Conservation (phyloP, 352 stramenopile genomes). For the Globisporangium nagaii region DNA sequence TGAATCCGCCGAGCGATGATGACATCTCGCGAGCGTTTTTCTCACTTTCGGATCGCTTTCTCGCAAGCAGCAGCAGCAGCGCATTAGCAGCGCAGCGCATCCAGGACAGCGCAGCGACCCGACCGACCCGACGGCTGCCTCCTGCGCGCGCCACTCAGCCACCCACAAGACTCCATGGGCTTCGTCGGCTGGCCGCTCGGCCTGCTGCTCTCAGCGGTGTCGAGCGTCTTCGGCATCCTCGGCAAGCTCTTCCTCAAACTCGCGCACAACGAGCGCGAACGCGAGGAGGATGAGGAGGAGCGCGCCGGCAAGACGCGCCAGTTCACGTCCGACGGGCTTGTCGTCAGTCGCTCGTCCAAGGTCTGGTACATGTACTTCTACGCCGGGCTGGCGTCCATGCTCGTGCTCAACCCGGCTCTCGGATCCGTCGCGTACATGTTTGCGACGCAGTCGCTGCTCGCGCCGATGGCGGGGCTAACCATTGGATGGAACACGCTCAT, state of each 20-base stretch:
- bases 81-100: no score
- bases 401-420: conserved; percentile 69
- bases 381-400: conserved; percentile 58
- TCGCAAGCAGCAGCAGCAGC: no score
- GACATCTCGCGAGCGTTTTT: no score
- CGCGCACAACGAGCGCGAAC: conserved; percentile 64
- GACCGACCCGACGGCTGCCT: no score
- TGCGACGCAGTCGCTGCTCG: conserved; percentile 70
- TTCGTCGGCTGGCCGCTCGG: conserved; percentile 75
- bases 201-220: conserved; percentile 66
- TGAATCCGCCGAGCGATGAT: no score
- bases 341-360: conserved; percentile 8
- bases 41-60: no score
- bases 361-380: conserved; percentile 71
- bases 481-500: conserved; percentile 84
- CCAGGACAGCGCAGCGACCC: no score
- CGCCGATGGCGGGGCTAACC: conserved; percentile 76
- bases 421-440: conserved; percentile 69
- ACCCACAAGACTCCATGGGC: no score
- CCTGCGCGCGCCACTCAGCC: no score
- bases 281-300: conserved; percentile 39
- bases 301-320: conserved; percentile 19
- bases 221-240: conserved; percentile 74
- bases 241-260: conserved; percentile 82
- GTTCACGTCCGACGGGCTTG: conserved; percentile 12